Base-by-base conservation (phyloP, 768 basidiomycete genomes). In the Guyanaporus albipodus region DNA sequence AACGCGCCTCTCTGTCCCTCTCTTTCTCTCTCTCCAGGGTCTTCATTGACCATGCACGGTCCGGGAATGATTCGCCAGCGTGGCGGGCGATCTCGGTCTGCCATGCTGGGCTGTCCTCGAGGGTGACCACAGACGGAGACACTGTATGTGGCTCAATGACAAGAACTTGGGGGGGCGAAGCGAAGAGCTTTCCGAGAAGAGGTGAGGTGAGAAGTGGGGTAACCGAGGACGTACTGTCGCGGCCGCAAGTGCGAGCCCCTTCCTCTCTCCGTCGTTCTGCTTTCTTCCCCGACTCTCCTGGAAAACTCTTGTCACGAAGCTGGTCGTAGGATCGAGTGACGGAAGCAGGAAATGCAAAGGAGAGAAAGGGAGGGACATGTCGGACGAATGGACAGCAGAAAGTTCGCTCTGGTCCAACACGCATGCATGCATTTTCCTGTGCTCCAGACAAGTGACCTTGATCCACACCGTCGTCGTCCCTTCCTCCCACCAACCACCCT, bases 141-240 rank as follows among this genome's bases (percentile, higher is more conserved):
- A 17, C 64, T 82, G 50, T 89, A 81, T 60, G 70, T 90, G 10
- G 89, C 82, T 59, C 84, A 89, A 67, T 87, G 85, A 6, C 73
- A 88, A 61, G 88, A 89, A 58, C 72, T 89, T 0, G 86, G 79
- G 0, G 66, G n/a, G n/a, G n/a, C n/a, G n/a, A n/a, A n/a, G n/a
- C 84, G 61, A 77, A 73, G 62, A 83, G 83, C 46, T 78, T 83
- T 51, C 80, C 82, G 15, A 58, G 70, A n/a, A n/a, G 38, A 57
- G 64, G 14, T 89, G 85, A 85, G 77, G 76, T 19, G 81, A 85
- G 46, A 83, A 85, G 56, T 89, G n/a, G n/a, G n/a, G n/a, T n/a
- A n/a, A n/a, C n/a, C 64, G 82, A 82, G 57, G 87, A 87, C 43
- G 74, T 83, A 32, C 80, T 80, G 28, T 71, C 79, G 4, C n/a